Conservation (phyloP, 2,329 filamentous ascomycete genomes). For the Fusarium sp. region DNA sequence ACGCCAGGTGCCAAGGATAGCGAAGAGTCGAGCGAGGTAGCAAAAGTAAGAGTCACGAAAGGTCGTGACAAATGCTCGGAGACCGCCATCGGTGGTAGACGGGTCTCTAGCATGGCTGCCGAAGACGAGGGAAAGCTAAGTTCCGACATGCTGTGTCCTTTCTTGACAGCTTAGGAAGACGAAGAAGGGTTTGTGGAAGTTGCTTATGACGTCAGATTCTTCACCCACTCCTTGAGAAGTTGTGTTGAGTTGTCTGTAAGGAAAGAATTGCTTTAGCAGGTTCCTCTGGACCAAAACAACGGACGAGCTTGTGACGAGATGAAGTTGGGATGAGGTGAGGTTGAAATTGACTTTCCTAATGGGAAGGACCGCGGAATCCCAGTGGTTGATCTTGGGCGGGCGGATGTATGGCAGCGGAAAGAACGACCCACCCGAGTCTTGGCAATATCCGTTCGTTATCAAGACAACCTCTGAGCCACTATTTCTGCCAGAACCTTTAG, state of each 20-base stretch:
- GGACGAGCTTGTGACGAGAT: neutral
- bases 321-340: constrained; percentile 16
- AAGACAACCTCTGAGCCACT: neutral
- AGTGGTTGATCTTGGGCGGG: constrained; percentile 8
- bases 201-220: neutral
- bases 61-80: constrained; percentile 43
- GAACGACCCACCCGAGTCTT: constrained; percentile 22
- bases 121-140: constrained; percentile 50
- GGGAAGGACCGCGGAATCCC: constrained; percentile 1
- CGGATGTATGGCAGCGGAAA: constrained; percentile 8
- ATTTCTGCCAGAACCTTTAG: too few relatives aligned
- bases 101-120: constrained; percentile 49
- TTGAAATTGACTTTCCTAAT: constrained; percentile 34
- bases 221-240: neutral
- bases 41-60: constrained; percentile 86
- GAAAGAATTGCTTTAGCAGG: neutral
- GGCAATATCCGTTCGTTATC: neutral
- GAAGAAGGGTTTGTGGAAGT: too few relatives aligned
- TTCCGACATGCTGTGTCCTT: too few relatives aligned
- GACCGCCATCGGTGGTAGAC: constrained; percentile 44
- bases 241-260: neutral
- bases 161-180: too few relatives aligned
- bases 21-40: constrained; percentile 86
- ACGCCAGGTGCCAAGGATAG: constrained; percentile 80
- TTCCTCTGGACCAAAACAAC: neutral